Evolutionary conservation across 441 rosid genomes (phyloP).

Genomic region (Syzygium malaccense): DNA sequence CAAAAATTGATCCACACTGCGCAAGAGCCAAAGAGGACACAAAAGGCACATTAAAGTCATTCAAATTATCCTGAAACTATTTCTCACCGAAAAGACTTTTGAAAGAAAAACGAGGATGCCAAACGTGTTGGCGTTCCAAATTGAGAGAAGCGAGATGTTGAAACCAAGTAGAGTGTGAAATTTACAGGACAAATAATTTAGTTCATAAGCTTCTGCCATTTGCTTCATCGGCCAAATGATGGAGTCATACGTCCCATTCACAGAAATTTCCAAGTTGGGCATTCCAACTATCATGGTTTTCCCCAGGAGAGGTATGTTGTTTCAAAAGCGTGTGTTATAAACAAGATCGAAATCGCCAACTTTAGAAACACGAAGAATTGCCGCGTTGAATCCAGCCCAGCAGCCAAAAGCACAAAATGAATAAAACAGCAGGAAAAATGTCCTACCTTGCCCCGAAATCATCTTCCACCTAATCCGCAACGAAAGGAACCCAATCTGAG

Average conservation of each 20-base stretch:
- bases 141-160: background rate
- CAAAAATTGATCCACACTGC: constrained; percentile 97
- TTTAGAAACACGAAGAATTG: background rate
- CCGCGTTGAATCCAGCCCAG: background rate
- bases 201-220: background rate
- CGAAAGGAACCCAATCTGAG: constrained; percentile 80
- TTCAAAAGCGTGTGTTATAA: background rate
- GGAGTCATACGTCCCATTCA: background rate
- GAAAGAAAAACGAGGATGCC: background rate
- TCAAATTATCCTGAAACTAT: background rate
- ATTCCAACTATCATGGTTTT: background rate
- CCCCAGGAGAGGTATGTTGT: background rate
- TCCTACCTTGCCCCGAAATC: constrained; percentile 89
- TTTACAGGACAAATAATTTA: background rate
- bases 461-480: constrained; percentile 36
- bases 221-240: background rate
- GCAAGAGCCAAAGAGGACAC: constrained; percentile 12
- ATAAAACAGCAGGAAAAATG: background rate
- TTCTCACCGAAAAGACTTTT: background rate
- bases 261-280: background rate
- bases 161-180: background rate
- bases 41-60: constrained; percentile 8
- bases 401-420: background rate
- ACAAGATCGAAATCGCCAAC: background rate
- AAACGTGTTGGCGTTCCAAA: background rate